These are phyloP conservation scores for Phytophthora litchii DNA, from an alignment of 352 stramenopile genomes.

Conservation along the genomic window DNA sequence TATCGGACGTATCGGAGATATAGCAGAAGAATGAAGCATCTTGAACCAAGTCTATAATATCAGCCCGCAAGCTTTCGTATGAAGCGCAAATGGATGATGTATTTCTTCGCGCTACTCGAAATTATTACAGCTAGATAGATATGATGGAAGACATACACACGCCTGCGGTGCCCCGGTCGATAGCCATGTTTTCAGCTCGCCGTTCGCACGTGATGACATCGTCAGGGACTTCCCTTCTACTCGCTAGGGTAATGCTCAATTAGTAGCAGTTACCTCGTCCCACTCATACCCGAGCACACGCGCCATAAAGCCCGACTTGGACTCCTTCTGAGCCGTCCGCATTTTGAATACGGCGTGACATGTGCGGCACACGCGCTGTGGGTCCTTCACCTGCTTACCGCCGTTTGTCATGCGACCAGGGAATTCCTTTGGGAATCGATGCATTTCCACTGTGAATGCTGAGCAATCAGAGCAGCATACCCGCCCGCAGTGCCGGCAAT, in stretches of 20 bases:
- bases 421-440: slow-evolving; percentile 87
- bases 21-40: slow-evolving; percentile 10
- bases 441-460: slow-evolving; percentile 78
- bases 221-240: slow-evolving; percentile 34
- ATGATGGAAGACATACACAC: slow-evolving; percentile 37
- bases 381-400: slow-evolving; percentile 77
- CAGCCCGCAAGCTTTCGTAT: neutral
- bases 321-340: slow-evolving; percentile 80
- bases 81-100: slow-evolving; percentile 24
- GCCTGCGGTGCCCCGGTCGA: slow-evolving; percentile 11
- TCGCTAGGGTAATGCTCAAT: slow-evolving; percentile 38
- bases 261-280: slow-evolving; percentile 71
- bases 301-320: slow-evolving; percentile 85
- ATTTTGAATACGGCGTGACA: slow-evolving; percentile 90
- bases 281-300: slow-evolving; percentile 86
- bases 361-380: slow-evolving; percentile 82
- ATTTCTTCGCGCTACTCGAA: slow-evolving; percentile 40
- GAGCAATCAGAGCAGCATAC: slow-evolving; percentile 89
- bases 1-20: slow-evolving; percentile 34
- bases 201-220: slow-evolving; percentile 12
- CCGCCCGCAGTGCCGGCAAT: slow-evolving; percentile 86
- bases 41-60: too few relatives aligned
- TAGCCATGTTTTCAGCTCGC: slow-evolving; percentile 10
- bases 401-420: slow-evolving; percentile 62
- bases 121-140: slow-evolving; percentile 48